Evolutionary conservation across 2,329 filamentous ascomycete genomes (phyloP), one percentile per base, ranked within the genome.

Genomic region (Dryadomyces sulphureus): DNA sequence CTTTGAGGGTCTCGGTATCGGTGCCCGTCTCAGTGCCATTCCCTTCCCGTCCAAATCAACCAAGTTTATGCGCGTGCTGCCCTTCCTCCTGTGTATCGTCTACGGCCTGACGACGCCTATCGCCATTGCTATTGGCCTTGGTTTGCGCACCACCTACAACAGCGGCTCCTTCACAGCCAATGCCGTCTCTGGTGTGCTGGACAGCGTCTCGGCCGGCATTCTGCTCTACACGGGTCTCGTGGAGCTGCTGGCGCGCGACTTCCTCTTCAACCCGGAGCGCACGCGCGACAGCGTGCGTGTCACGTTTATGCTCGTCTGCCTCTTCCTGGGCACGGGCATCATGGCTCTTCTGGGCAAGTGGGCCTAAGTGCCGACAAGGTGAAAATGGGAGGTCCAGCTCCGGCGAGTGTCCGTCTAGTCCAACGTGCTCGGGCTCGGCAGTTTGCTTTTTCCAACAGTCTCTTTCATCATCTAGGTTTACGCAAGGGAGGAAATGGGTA

Each of bases 191-290:
- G 90, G 90, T 20, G 73, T 94, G 9, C 93, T 95, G 54, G 89
- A 96, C 60, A 75, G 85, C 2, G 87, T 95, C 55, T 88, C 81
- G 38, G 87, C 87, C 1, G 90, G 90, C 19, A 94, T 96, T 50
- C 68, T 96, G 51, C 83, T 96, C 54, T 96, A 95, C 64, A 95
- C 90, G 0, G 89, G 87, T 6, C 69, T 96, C n/a, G 87, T 96
- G 9, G 90, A 96, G 67, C 70, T 96, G 39, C 82, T 95, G 69
- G 90, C 90, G 0, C 88, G 94, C 57, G 90, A 96, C 62, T 95
- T 95, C 66, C 87, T 96, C 82, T 95, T 94, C 66, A 93, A 85
- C 62, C 75, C 76, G 2, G 77, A 84, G 53, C 94, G 94, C 85
- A 78, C 83, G 47, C 77, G 77, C 42, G 83, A 84, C 0, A 75